phyloP scores from a whole-genome alignment of 2,329 filamentous ascomycete genomes.

The Talaromyces sp. region DNA sequence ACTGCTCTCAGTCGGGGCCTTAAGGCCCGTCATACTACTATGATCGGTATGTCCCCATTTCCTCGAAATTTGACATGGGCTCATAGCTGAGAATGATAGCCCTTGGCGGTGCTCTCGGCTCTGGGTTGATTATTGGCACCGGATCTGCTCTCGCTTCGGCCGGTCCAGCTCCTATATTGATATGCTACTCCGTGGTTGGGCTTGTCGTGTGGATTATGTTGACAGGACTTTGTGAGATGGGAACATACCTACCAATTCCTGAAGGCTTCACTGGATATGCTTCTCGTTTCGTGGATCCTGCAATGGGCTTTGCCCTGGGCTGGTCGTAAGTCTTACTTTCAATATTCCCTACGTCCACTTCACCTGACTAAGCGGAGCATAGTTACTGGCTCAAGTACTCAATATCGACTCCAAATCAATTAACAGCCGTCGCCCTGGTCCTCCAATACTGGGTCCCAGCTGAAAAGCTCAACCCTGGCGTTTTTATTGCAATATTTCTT shows the following conservation, averaged over 20 bases:
- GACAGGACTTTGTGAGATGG: constrained; percentile 80
- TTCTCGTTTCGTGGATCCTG: constrained; percentile 73
- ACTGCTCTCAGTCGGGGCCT: constrained; percentile 42
- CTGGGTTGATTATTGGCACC: constrained; percentile 43
- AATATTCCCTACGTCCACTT: neutral
- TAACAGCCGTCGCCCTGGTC: constrained; percentile 57
- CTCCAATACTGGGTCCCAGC: constrained; percentile 61
- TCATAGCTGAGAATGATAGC: constrained; percentile 24
- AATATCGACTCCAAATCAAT: constrained; percentile 50
- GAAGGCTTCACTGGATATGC: constrained; percentile 81
- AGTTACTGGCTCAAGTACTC: constrained; percentile 62
- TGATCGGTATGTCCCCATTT: constrained; percentile 34
- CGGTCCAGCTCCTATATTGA: constrained; percentile 39
- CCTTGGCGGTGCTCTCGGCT: constrained; percentile 44
- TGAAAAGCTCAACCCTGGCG: constrained; percentile 50
- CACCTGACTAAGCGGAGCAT: constrained; percentile 8
- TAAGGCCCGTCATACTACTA: constrained; percentile 41
- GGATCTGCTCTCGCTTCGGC: constrained; percentile 31
- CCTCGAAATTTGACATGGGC: neutral
- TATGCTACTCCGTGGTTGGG: constrained; percentile 44
- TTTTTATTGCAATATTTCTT: constrained; percentile 60
- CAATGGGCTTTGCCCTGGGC: constrained; percentile 70
- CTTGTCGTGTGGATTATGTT: constrained; percentile 74
- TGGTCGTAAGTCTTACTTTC: constrained; percentile 53
- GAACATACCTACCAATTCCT: constrained; percentile 72